Percentiles rank a stretch among this genome's conserved stretches.
These are phyloP conservation scores for Leishmania tropica DNA, from an alignment of 208 protist genomes.

Conservation along the genomic window DNA sequence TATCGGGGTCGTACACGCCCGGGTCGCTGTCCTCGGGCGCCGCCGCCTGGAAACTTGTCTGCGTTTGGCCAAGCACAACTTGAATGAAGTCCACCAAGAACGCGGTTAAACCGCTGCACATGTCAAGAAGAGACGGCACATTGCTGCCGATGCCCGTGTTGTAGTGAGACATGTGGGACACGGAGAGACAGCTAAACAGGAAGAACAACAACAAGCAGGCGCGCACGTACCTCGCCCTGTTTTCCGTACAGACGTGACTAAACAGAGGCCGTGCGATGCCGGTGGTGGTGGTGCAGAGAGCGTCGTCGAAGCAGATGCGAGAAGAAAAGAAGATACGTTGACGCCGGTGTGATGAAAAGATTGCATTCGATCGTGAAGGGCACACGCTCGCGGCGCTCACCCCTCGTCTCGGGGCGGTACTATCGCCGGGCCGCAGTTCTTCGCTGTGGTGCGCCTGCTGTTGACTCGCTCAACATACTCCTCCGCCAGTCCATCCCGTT, in stretches of 20 bases:
- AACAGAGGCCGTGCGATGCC: neutral
- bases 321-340: neutral
- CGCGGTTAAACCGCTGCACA: constrained; percentile 63
- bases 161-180: constrained; percentile 75
- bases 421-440: neutral
- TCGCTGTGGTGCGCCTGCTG: neutral
- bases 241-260: neutral
- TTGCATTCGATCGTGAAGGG: no score
- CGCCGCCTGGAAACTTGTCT: constrained; percentile 77
- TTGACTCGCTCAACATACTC: neutral
- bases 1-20: constrained; percentile 68
- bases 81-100: constrained; percentile 82
- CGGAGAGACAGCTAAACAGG: neutral
- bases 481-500: neutral
- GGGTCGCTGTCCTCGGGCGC: constrained; percentile 58
- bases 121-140: constrained; percentile 83
- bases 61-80: constrained; percentile 58
- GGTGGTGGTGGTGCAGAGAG: neutral
- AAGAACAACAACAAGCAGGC: neutral
- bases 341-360: neutral
- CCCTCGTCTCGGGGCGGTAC: neutral
- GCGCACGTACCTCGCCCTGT: neutral
- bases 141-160: constrained; percentile 84
- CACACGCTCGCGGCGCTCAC: no score
- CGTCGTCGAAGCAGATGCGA: neutral